Evolutionary conservation across 2,329 filamentous ascomycete species (phyloP).

Genomic region (Phaeoacremonium minimum): DNA sequence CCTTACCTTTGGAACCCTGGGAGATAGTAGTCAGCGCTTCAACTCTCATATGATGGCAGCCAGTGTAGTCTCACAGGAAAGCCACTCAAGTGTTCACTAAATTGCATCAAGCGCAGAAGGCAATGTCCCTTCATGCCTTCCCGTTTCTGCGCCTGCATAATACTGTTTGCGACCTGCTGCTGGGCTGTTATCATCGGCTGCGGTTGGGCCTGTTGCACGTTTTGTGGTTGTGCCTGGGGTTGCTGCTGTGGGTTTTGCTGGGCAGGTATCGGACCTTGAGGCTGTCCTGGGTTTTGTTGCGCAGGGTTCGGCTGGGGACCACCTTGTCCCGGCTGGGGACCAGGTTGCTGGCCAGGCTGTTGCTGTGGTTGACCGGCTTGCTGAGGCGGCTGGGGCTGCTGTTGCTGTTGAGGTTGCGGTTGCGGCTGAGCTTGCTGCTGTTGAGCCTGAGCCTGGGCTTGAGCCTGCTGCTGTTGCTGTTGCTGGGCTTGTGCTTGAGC

Average conservation of each 20-base stretch:
- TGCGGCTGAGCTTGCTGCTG: constrained; percentile 32
- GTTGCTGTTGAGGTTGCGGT: constrained; percentile 33
- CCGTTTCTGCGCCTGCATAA: constrained; percentile 42
- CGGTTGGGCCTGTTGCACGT: constrained; percentile 34
- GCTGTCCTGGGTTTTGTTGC: constrained; percentile 28
- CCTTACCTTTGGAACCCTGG: constrained; percentile 54
- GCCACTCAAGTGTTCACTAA: constrained; percentile 57
- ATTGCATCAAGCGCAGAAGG: constrained; percentile 56
- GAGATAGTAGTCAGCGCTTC: too few species aligned
- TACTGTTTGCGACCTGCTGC: constrained; percentile 33
- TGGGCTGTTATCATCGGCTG: constrained; percentile 27
- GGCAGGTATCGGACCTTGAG: constrained; percentile 23
- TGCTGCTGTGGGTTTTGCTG: constrained; percentile 42
- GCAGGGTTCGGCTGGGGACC: constrained; percentile 23
- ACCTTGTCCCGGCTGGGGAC: constrained; percentile 14
- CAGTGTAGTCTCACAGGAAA: constrained; percentile 40
- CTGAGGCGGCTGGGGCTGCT: constrained; percentile 30
- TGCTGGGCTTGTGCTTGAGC: constrained; percentile 29
- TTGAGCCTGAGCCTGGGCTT: constrained; percentile 38
- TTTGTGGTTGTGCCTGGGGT: constrained; percentile 34
- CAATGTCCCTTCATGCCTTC: constrained; percentile 53
- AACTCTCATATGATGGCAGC: background rate
- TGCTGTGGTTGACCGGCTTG: constrained; percentile 33
- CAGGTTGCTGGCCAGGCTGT: constrained; percentile 21
- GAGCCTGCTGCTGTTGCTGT: constrained; percentile 25